Evolutionary conservation across 176 grass and related monocot species (phyloP), one percentile per base, ranked within the genome.

Genomic region (Oryza brachyantha): DNA sequence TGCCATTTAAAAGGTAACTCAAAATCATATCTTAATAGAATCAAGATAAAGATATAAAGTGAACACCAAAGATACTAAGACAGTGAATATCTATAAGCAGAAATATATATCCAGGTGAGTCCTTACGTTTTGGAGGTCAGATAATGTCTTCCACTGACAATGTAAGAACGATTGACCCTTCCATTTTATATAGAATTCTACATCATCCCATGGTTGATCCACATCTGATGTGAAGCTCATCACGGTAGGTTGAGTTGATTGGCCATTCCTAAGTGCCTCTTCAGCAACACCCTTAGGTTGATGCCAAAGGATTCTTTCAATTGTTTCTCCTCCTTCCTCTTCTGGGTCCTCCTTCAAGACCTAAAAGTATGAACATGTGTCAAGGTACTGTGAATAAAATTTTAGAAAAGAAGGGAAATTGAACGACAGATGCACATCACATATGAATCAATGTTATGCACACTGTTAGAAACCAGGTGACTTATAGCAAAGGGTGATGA

Each of bases 141-240:
- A 59, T 55, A 91, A 83, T 83, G 90, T 83, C 85, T 89, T 99
- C 96, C 96, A 99, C 55, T 93, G 92, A 81, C 92, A 99, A 70
- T 99, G 96, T 61, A 99, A 68, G 76, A 95, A 93, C 36, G 96
- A 99, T 63, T 99, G 90, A 32, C 96, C 96, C 85, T 99, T 99
- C 88, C 90, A 85, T 87, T 99, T 99, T 90, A 99, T 90, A 80
- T 99, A 99, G 77, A 99, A 99, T 66, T 99, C 96, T 57, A 95
- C 67, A 79, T 93, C 85, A 61, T 99, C 90, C 92, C 96, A 99
- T 26, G 83, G 83, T 81, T 81, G 83, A 70, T 95, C 81, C 26
- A 70, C 78, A 26, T 99, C 90, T 12, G 61, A 87, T 61, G 80
- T 77, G 76, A 84, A 75, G 75, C 88, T 95, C 40, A 61, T 17